Base-by-base conservation (phyloP, 768 basidiomycete genomes). In the Amanita subjunquillea region DNA sequence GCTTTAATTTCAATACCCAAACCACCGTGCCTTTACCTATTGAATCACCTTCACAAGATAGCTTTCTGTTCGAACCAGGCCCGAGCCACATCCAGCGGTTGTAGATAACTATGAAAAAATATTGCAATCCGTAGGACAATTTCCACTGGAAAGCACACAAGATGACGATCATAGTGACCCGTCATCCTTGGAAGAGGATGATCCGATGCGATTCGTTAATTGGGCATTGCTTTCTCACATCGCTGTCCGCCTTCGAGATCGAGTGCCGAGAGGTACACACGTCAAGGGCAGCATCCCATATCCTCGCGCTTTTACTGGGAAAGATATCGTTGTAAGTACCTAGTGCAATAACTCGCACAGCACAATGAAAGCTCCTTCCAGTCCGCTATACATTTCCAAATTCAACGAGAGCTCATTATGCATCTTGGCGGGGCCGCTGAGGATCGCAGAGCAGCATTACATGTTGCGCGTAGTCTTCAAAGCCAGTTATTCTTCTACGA, bases 401-500 rank as follows among this genome's bases (percentile, higher is more conserved):
- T 97, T 27, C 87, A 90, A 64, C 78, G 86, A 20, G 88, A 93
- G 60, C 75, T 94, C 6, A 78, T 85, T 44, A 76, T 85, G 60
- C 80, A 83, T 51, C 85, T 89, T 55, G 82, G 80, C 9, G 73
- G 86, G 34, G 82, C 83, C 3, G 83, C 82, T 0, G 84, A 77
- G 55, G 91, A 94, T 59, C 76, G 94, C 6, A 79, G 88, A 5
- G 83, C 85, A 13, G 91, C 94, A 3, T 70, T 96, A 27, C 83
- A 87, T 63, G 85, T 95, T 36, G 96, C 92, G 3, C 83, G 91
- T 37, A 90, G 88, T 53, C 73, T 98, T 36, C 93, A 97, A 62
- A 85, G 80, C 54, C 91, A 95, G 63, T 76, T 98, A 4, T 97
- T 92, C 74, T 94, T 96, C 67, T 91, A 91, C 62, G 95, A 98